Evolutionary conservation across 768 basidiomycete genomes (phyloP).

Genomic region (Cubamyces lactineus): DNA sequence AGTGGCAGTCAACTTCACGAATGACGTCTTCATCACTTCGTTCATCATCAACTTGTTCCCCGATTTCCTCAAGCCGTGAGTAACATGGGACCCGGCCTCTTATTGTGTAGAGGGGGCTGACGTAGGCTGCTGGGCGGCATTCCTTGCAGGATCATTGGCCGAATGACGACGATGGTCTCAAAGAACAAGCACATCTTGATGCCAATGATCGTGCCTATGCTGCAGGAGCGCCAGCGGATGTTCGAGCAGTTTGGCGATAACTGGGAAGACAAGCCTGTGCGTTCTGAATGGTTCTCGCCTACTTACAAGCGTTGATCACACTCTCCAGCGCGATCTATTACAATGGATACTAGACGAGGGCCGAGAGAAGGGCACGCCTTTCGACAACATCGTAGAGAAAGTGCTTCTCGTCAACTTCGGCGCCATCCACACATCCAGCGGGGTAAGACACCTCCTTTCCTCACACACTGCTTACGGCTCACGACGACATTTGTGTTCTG

Average conservation of each 20-base stretch:
- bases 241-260: constrained; percentile 12
- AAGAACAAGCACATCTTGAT: constrained; percentile 9
- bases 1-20: constrained; percentile 22
- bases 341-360: constrained; percentile 45
- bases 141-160: not conserved
- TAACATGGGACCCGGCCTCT: not conserved
- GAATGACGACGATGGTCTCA: constrained; percentile 9
- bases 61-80: constrained; percentile 24
- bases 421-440: constrained; percentile 44
- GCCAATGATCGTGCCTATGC: constrained; percentile 20
- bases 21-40: constrained; percentile 22
- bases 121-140: not conserved
- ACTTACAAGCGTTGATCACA: not conserved
- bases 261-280: constrained; percentile 24
- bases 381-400: constrained; percentile 23
- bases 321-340: constrained; percentile 46
- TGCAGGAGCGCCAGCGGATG: constrained; percentile 21
- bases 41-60: constrained; percentile 24
- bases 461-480: not conserved
- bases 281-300: not conserved
- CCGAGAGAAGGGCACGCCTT: constrained; percentile 21
- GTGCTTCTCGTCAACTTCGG: constrained; percentile 47
- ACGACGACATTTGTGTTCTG: not conserved
- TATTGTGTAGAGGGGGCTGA: too few species aligned
- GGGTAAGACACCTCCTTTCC: constrained; percentile 33